Percentiles rank a stretch among this genome's conserved stretches.
Conservation (phyloP, 495 filamentous ascomycete genomes). For the Geopyxis carbonaria region DNA sequence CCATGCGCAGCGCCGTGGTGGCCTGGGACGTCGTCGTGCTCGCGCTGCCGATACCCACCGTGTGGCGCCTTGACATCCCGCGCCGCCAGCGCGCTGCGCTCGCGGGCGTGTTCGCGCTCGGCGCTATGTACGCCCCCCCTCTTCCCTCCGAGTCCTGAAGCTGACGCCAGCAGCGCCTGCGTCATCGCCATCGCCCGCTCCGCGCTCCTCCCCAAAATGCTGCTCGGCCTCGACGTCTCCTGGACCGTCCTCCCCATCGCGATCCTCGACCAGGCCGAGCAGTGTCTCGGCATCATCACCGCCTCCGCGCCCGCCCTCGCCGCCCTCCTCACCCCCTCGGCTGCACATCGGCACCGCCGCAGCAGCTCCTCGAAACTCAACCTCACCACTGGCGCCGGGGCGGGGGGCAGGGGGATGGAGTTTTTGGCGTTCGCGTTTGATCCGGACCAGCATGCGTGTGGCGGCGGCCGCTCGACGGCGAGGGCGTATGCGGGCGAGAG, state of each 20-base stretch:
- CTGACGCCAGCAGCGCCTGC: conserved; percentile 14
- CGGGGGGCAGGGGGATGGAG: not conserved
- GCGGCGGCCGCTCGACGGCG: not conserved
- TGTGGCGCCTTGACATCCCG: conserved; percentile 24
- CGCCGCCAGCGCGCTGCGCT: conserved; percentile 23
- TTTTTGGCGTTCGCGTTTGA: conserved; percentile 4
- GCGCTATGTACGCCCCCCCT: conserved; percentile 23
- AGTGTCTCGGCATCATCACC: conserved; percentile 22
- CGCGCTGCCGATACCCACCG: conserved; percentile 25
- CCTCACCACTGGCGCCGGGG: not conserved
- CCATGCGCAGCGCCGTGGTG: conserved; percentile 20
- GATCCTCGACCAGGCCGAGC: conserved; percentile 15
- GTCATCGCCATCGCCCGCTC: conserved; percentile 13
- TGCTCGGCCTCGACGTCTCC: conserved; percentile 17
- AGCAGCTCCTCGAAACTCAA: not conserved
- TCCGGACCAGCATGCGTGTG: conserved; percentile 2
- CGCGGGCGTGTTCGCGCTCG: conserved; percentile 26
- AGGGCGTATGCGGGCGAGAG: conserved; percentile 4
- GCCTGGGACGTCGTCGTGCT: conserved; percentile 26
- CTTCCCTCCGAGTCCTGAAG: not conserved
- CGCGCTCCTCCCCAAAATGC: conserved; percentile 12
- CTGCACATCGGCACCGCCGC: not conserved
- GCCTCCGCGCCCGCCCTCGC: conserved; percentile 22
- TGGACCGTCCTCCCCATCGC: conserved; percentile 19
- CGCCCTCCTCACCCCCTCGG: conserved; percentile 10